Evolutionary conservation across 768 basidiomycete genomes (phyloP), one percentile per base, ranked within the genome.

Genomic region (Rhizopogon vesiculosus): DNA sequence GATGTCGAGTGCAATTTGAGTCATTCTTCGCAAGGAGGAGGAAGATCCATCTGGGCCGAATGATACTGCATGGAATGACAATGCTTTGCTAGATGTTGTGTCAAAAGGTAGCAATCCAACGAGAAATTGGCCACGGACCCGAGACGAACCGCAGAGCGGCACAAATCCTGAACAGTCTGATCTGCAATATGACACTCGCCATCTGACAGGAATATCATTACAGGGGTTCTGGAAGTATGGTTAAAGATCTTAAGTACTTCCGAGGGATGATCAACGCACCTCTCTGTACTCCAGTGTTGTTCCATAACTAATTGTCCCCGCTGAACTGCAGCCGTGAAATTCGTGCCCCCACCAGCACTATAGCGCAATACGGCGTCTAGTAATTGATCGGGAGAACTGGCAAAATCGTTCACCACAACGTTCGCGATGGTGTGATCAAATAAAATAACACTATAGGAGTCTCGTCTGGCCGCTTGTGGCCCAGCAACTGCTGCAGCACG

Each of bases 31-130:
- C 22, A 86, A 66, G 43, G 60, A 57, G 5, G 7, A 42, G 42
- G 58, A 61, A 7, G 42, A 61, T 33, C 9, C 39, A 12, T 68
- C 60, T 1, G 68, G 67, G 4, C 81, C 84, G 42, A 86, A 85
- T 0, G 79, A 75, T n/a, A 86, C 78, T 0, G 83, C 64, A 44
- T 85, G 84, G 61, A 85, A 80, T 0, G 83, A 82, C 1, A 83
- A 67, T 0, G 82, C 67, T 68, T 80, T 80, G 12, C 84, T 85
- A 29, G 42, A 19, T 19, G 43, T 25, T 3, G 22, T 42, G 16
- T 57, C 9, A 16, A 49, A 22, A 3, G 3, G 59, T 39, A 55
- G 49, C 19, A 42, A 10, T 5, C 0, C n/a, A 38, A 2, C 10
- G 1, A n/a, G 25, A 15, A 4, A 18, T 4, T n/a, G 3, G 15